A percentile compares a stretch with the other conserved stretches of the same genome.
Evolutionary conservation across 805 yeast genomes (phyloP).

Genomic region (Ogataea siamensis): DNA sequence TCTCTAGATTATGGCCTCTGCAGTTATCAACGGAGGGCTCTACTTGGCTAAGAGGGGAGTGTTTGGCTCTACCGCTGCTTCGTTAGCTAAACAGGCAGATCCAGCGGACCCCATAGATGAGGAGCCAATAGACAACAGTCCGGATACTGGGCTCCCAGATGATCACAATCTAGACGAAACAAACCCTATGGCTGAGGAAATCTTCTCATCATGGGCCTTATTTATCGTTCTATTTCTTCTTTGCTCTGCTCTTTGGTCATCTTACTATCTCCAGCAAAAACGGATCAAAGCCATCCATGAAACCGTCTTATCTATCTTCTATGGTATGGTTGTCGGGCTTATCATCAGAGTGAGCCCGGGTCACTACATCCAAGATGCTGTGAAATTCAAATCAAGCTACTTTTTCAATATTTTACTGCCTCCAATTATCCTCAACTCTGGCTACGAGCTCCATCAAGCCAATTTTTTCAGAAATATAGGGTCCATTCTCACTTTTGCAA

Average conservation of each 20-base stretch:
- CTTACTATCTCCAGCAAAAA: conserved; percentile 86
- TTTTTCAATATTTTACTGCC: conserved; percentile 93
- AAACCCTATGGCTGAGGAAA: conserved; percentile 90
- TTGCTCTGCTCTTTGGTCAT: conserved; percentile 91
- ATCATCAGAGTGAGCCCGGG: conserved; percentile 91
- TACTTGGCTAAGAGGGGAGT: conserved; percentile 26
- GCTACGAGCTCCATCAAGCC: conserved; percentile 94
- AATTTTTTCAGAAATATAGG: conserved; percentile 92
- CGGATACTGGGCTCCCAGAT: conserved; percentile 48
- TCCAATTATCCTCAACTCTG: conserved; percentile 93
- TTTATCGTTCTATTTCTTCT: conserved; percentile 79
- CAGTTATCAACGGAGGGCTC: conserved; percentile 21
- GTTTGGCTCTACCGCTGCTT: conserved; percentile 23
- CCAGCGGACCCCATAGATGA: conserved; percentile 37
- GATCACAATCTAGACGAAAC: conserved; percentile 51
- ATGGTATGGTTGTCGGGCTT: conserved; percentile 95
- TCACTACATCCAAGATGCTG: conserved; percentile 94
- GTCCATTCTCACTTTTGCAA: conserved; percentile 88
- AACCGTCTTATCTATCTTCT: conserved; percentile 91
- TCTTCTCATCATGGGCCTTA: conserved; percentile 96
- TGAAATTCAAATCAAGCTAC: conserved; percentile 89
- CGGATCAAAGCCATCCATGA: conserved; percentile 96
- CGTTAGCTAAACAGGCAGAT: conserved; percentile 13
- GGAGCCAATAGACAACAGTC: conserved; percentile 37
- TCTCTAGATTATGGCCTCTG: conserved; percentile 19